Conservation (phyloP, 1,139 yeast genomes). For the Zygoascus meyerae region DNA sequence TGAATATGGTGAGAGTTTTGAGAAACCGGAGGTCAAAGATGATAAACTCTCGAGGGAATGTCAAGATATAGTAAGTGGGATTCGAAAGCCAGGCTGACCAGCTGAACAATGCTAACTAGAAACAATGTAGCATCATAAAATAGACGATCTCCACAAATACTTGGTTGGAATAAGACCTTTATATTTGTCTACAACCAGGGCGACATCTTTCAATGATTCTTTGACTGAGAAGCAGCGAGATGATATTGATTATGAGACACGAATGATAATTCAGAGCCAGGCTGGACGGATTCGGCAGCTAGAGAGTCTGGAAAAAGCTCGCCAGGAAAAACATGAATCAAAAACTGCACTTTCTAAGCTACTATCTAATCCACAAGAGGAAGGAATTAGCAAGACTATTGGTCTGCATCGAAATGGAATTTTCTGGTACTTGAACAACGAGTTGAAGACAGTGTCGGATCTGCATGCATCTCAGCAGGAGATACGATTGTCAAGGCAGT, state of each 20-base stretch:
- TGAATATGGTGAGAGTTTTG: conserved; percentile 7
- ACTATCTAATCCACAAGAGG: conserved; percentile 24
- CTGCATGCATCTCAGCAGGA: conserved; percentile 36
- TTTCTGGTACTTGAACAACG: conserved; percentile 31
- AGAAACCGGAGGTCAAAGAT: conserved; percentile 10
- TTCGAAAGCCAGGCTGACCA: background rate
- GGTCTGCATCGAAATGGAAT: conserved; percentile 34
- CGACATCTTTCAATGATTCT: conserved; percentile 16
- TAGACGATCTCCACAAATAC: conserved; percentile 22
- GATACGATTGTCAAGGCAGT: conserved; percentile 32
- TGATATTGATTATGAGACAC: conserved; percentile 38
- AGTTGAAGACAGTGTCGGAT: conserved; percentile 30
- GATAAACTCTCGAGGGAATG: conserved; percentile 28
- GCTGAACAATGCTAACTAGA: background rate
- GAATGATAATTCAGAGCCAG: conserved; percentile 34
- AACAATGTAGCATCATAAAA: conserved; percentile 15
- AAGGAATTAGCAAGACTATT: conserved; percentile 27
- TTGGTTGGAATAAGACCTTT: conserved; percentile 28
- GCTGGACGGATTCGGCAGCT: conserved; percentile 32
- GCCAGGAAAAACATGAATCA: conserved; percentile 18
- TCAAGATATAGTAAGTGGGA: conserved; percentile 22
- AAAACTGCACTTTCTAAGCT: conserved; percentile 18
- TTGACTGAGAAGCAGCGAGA: conserved; percentile 38
- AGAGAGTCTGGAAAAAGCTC: conserved; percentile 31
- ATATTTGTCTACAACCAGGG: conserved; percentile 27